Percentiles rank a stretch among this genome's conserved stretches.
These are phyloP conservation scores for Aspergillus sp. DNA, from an alignment of 2,329 filamentous ascomycete genomes.

Conservation along the genomic window DNA sequence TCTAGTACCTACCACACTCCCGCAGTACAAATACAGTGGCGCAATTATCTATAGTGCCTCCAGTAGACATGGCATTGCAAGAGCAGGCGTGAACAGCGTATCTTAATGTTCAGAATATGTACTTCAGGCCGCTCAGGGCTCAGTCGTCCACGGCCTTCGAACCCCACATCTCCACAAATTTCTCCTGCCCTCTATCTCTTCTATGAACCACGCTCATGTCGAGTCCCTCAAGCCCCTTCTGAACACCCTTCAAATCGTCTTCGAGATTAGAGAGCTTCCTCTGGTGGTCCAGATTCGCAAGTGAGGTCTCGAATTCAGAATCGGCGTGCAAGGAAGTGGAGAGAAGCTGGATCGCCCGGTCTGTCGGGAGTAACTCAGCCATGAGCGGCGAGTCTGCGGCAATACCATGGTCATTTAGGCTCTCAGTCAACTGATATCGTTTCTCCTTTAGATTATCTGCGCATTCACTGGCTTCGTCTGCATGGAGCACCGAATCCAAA, in stretches of 20 bases:
- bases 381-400: conserved; percentile 35
- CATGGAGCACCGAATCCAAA: conserved; percentile 29
- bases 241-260: conserved; percentile 31
- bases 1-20: neutral
- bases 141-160: conserved; percentile 2
- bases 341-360: conserved; percentile 37
- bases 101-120: no score
- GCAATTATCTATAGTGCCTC: neutral
- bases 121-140: neutral
- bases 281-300: conserved; percentile 32
- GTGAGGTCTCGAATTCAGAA: conserved; percentile 30
- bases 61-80: no score
- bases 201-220: conserved; percentile 36
- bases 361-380: conserved; percentile 31
- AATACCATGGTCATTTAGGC: conserved; percentile 28
- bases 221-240: conserved; percentile 37
- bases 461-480: conserved; percentile 22
- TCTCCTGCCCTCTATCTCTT: conserved; percentile 32
- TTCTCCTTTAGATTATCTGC: conserved; percentile 32
- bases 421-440: conserved; percentile 31
- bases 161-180: conserved; percentile 38
- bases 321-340: conserved; percentile 32
- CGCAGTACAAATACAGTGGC: neutral
- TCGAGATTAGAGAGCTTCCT: conserved; percentile 34
- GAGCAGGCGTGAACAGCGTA: no score